Conservation (phyloP, 495 filamentous ascomycete genomes). For the Echria macrotheca region DNA sequence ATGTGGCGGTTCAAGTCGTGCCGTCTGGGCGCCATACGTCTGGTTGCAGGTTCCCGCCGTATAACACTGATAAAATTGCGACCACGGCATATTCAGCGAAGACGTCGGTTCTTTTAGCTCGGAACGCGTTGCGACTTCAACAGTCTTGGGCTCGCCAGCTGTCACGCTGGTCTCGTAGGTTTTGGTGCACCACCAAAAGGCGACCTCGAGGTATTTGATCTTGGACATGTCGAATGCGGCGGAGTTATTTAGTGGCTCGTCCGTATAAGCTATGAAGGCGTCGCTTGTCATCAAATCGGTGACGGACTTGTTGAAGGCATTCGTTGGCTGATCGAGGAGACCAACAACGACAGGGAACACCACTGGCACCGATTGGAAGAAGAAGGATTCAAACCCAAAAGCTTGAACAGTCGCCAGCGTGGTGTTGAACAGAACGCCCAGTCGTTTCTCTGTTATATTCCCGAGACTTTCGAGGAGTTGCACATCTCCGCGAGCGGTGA, state of each 20-base stretch:
- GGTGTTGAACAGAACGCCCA: conserved; percentile 6
- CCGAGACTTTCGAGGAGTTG: conserved; percentile 2
- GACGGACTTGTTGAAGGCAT: conserved; percentile 14
- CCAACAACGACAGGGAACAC: conserved; percentile 14
- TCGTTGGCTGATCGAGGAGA: conserved; percentile 5
- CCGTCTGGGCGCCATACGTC: conserved; percentile 5
- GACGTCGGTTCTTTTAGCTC: background rate
- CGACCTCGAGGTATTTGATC: conserved; percentile 17
- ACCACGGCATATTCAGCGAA: conserved; percentile 11
- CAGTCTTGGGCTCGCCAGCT: conserved; percentile 1
- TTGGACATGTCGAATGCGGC: conserved; percentile 2
- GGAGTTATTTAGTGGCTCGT: conserved; percentile 12
- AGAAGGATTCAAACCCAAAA: conserved; percentile 1
- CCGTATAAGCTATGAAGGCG: conserved; percentile 16
- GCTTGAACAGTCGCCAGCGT: conserved; percentile 1
- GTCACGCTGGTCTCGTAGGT: conserved; percentile 9
- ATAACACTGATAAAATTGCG: conserved; percentile 14
- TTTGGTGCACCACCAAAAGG: conserved; percentile 19
- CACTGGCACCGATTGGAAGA: background rate
- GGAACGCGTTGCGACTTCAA: conserved; percentile 1
- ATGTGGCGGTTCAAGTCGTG: conserved; percentile 5
- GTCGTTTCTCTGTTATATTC: conserved; percentile 3
- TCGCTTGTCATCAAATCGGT: conserved; percentile 12
- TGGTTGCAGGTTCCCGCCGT: conserved; percentile 13
- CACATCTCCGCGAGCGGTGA: conserved; percentile 15